Conservation (phyloP, 2,329 filamentous ascomycete species). For the Elsinoe necatrix region DNA sequence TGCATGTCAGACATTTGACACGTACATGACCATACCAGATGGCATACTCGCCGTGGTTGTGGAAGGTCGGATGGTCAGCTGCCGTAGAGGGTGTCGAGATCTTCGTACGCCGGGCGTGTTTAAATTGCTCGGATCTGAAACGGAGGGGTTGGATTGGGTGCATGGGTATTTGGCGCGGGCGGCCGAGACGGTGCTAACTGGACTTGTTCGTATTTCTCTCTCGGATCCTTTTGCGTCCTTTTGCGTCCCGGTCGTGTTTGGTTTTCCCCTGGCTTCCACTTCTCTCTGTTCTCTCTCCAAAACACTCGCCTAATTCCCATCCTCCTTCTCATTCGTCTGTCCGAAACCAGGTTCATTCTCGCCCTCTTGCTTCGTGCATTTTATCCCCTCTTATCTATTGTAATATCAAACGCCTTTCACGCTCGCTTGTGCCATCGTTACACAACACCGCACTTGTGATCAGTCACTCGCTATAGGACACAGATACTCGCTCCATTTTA, state of each 20-base stretch:
- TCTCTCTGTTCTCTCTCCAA: neutral
- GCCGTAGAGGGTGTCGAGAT: constrained; percentile 1
- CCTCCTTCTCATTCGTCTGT: constrained; percentile 9
- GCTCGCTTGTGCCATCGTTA: neutral
- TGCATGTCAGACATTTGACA: neutral
- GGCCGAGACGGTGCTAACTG: neutral
- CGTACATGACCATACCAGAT: neutral
- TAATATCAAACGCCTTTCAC: constrained; percentile 6
- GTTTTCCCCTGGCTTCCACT: neutral
- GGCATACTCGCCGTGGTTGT: neutral
- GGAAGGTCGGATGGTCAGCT: neutral
- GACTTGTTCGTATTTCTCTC: neutral
- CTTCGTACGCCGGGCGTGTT: neutral
- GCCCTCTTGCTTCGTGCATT: neutral
- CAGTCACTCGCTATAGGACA: constrained; percentile 13
- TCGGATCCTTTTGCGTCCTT: neutral
- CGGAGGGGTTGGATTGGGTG: neutral
- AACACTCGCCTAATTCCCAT: constrained; percentile 3
- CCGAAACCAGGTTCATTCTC: neutral
- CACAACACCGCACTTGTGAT: constrained; percentile 5
- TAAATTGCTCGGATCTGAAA: constrained; percentile 6
- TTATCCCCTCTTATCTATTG: constrained; percentile 8
- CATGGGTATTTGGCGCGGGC: neutral
- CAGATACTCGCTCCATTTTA: neutral
- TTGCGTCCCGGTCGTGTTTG: constrained; percentile 5